A percentile compares a stretch with the other conserved stretches of the same genome.
Evolutionary conservation across 345 rosid genomes (phyloP).

Genomic region (Eutrema yunnanense): DNA sequence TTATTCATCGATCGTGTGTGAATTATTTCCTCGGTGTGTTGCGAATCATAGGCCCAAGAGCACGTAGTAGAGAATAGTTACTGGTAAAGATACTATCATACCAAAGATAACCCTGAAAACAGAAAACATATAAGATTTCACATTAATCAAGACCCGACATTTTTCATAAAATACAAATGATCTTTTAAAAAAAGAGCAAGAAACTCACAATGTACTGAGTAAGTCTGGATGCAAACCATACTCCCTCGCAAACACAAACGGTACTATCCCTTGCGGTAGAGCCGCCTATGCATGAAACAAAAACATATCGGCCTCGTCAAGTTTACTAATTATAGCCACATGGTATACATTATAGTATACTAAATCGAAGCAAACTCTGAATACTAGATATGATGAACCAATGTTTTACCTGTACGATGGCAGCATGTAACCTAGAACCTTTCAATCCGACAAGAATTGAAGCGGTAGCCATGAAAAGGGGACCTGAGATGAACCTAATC

Average conservation of each 20-base stretch:
- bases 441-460: conserved; percentile 47
- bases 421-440: conserved; percentile 53
- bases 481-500: conserved; percentile 60
- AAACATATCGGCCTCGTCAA: background rate
- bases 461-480: conserved; percentile 48
- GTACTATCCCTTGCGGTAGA: conserved; percentile 79
- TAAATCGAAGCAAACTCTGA: background rate
- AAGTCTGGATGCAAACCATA: conserved; percentile 70
- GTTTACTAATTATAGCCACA: background rate
- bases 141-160: background rate
- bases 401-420: conserved; percentile 59
- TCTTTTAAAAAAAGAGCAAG: background rate
- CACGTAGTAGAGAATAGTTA: conserved; percentile 64
- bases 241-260: conserved; percentile 76
- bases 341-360: background rate
- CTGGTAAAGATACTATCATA: conserved; percentile 76
- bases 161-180: background rate
- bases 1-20: conserved; percentile 4
- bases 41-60: conserved; percentile 43
- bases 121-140: background rate
- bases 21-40: background rate
- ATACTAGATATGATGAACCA: background rate
- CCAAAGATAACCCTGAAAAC: conserved; percentile 77
- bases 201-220: conserved; percentile 62
- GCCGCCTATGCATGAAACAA: conserved; percentile 47